These are phyloP conservation scores for Calocybe gambosa DNA, from an alignment of 1,284 basidiomycete species.

Conservation along the genomic window DNA sequence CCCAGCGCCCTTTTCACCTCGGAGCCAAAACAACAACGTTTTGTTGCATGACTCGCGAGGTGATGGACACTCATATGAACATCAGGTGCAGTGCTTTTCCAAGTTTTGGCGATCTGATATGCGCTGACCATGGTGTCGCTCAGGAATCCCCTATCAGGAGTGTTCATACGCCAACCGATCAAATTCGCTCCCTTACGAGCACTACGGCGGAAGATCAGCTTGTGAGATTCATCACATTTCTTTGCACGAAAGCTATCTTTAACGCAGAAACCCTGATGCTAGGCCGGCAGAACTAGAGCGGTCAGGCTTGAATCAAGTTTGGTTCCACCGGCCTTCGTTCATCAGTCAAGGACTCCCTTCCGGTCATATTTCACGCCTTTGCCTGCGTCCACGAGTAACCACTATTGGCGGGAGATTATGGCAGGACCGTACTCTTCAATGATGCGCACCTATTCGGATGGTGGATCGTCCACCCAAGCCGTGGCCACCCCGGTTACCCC, in stretches of 20 bases:
- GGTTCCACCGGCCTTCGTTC: background rate
- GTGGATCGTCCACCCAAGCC: constrained; percentile 11
- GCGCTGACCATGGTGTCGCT: too few species aligned
- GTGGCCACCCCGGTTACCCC: constrained; percentile 8
- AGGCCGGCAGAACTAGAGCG: too few species aligned
- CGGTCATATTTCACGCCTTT: background rate
- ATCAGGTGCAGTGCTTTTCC: too few species aligned
- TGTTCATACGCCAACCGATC: too few species aligned
- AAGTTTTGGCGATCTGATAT: too few species aligned
- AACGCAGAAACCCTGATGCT: too few species aligned
- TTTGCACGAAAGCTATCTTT: too few species aligned
- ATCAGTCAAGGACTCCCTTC: background rate
- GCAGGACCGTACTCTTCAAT: background rate
- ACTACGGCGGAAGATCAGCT: too few species aligned
- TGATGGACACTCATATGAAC: background rate
- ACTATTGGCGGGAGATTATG: background rate
- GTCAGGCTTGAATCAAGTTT: too few species aligned
- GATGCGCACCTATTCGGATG: constrained; percentile 6
- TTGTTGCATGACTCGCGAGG: background rate
- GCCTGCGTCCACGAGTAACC: background rate
- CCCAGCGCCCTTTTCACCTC: background rate
- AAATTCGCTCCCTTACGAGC: too few species aligned
- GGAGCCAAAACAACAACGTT: background rate
- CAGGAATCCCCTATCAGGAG: too few species aligned
- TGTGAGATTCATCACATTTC: too few species aligned